Percentiles rank a stretch among this genome's conserved stretches.
Evolutionary conservation across 2,329 filamentous ascomycete genomes (phyloP).

Genomic region (Lecanosticta acicola): DNA sequence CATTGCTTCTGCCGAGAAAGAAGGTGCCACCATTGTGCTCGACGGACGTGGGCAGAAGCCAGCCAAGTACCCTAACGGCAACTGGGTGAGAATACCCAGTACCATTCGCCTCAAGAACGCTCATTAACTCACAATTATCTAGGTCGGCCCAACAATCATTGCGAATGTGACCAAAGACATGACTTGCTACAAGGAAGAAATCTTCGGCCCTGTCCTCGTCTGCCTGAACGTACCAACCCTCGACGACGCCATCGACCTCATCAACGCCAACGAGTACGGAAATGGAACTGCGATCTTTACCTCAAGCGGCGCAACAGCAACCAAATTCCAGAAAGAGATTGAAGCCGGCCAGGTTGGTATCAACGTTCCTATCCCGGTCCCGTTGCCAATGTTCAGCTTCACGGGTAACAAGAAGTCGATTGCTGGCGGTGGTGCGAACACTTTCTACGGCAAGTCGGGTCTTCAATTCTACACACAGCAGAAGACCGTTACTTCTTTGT

Average conservation of each 20-base stretch:
- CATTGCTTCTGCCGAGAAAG: conserved; percentile 69
- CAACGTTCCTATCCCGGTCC: conserved; percentile 71
- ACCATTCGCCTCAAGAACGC: too few relatives aligned
- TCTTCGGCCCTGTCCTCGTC: conserved; percentile 79
- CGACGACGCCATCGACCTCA: conserved; percentile 72
- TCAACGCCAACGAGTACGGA: conserved; percentile 81
- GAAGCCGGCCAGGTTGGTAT: conserved; percentile 82
- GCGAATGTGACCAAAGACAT: conserved; percentile 72
- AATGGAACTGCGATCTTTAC: conserved; percentile 86
- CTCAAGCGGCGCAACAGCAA: conserved; percentile 67
- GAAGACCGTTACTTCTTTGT: conserved; percentile 94
- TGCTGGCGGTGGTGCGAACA: conserved; percentile 84
- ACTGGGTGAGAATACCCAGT: conserved; percentile 54
- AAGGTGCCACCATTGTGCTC: conserved; percentile 76
- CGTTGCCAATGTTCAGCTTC: conserved; percentile 36
- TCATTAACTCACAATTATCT: conserved; percentile 16
- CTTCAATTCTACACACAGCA: conserved; percentile 93
- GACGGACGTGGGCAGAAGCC: conserved; percentile 72
- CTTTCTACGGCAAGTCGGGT: conserved; percentile 91
- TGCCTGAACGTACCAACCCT: conserved; percentile 73
- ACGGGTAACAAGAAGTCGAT: conserved; percentile 77
- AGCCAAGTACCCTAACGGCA: conserved; percentile 74
- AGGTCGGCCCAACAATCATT: conserved; percentile 78
- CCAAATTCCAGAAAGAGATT: conserved; percentile 72
- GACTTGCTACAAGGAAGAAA: conserved; percentile 80